These are phyloP conservation scores for Zymoseptoria tritici DNA, from an alignment of 2,329 filamentous ascomycete species.

Conservation along the genomic window DNA sequence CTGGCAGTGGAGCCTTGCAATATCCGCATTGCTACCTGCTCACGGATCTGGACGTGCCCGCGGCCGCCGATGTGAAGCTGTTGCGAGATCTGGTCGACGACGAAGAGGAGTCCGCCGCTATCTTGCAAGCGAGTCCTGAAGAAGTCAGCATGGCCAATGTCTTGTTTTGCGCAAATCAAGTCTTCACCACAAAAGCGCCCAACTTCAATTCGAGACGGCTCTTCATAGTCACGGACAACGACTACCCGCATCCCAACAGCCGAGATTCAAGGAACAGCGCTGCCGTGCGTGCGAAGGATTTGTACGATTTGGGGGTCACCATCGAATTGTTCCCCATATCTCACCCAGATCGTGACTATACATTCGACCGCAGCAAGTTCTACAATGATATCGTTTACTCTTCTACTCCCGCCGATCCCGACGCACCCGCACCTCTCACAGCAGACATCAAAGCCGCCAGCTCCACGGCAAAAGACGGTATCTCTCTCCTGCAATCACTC, in stretches of 20 bases:
- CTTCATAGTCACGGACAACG: constrained; percentile 95
- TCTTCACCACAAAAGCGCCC: constrained; percentile 89
- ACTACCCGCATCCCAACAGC: constrained; percentile 69
- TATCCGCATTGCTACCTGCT: constrained; percentile 93
- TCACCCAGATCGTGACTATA: constrained; percentile 47
- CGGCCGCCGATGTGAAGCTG: constrained; percentile 75
- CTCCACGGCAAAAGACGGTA: constrained; percentile 63
- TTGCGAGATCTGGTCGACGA: constrained; percentile 71
- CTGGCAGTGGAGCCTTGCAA: constrained; percentile 47
- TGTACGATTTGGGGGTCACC: constrained; percentile 85
- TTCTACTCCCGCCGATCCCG: constrained; percentile 60
- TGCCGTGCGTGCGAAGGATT: constrained; percentile 80
- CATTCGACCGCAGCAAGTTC: constrained; percentile 78
- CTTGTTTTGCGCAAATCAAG: constrained; percentile 89
- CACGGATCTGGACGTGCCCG: constrained; percentile 78
- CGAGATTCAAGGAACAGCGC: constrained; percentile 69
- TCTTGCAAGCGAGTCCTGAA: constrained; percentile 64
- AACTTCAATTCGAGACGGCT: constrained; percentile 88
- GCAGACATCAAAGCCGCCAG: constrained; percentile 47
- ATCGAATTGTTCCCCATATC: constrained; percentile 93
- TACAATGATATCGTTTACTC: constrained; percentile 95
- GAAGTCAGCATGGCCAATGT: constrained; percentile 77
- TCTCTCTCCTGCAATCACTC: constrained; percentile 70
- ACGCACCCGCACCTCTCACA: constrained; percentile 50
- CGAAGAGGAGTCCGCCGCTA: constrained; percentile 59